Conservation (phyloP, 345 rosid species). For the Gynandropsis gynandra region DNA sequence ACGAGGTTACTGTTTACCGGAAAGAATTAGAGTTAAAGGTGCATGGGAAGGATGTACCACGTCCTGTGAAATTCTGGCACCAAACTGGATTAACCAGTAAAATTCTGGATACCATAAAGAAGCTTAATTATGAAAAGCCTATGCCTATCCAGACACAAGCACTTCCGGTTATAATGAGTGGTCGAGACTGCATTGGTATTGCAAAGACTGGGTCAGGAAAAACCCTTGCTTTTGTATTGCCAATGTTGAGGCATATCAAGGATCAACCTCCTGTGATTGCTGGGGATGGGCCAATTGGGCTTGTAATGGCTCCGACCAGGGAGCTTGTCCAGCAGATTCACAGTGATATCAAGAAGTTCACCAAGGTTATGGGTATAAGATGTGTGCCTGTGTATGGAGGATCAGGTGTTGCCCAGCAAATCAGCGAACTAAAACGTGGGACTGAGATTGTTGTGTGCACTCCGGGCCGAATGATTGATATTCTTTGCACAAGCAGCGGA, state of each 20-base stretch:
- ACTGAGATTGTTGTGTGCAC: slow-evolving; percentile 98
- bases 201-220: slow-evolving; percentile 98
- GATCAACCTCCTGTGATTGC: slow-evolving; percentile 93
- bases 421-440: slow-evolving; percentile 87
- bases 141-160: slow-evolving; percentile 99
- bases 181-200: slow-evolving; percentile 94
- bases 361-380: slow-evolving; percentile 62
- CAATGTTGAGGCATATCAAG: slow-evolving; percentile 97
- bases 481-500: slow-evolving; percentile 89
- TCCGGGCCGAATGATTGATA: slow-evolving; percentile 97
- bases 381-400: slow-evolving; percentile 97
- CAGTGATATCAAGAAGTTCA: slow-evolving; percentile 80
- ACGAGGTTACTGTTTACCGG: slow-evolving; percentile 72
- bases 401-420: slow-evolving; percentile 98
- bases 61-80: slow-evolving; percentile 86
- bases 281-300: slow-evolving; percentile 94
- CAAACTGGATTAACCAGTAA: slow-evolving; percentile 88
- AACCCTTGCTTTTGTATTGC: slow-evolving; percentile 92
- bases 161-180: slow-evolving; percentile 86
- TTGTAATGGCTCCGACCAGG: slow-evolving; percentile 98
- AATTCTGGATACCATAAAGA: slow-evolving; percentile 79
- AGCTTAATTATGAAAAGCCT: slow-evolving; percentile 79
- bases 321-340: slow-evolving; percentile 98
- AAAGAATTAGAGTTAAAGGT: slow-evolving; percentile 85
- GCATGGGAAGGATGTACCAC: slow-evolving; percentile 93